phyloP scores from a whole-genome alignment of 208 protist genomes.

The Lotmaria passim region DNA sequence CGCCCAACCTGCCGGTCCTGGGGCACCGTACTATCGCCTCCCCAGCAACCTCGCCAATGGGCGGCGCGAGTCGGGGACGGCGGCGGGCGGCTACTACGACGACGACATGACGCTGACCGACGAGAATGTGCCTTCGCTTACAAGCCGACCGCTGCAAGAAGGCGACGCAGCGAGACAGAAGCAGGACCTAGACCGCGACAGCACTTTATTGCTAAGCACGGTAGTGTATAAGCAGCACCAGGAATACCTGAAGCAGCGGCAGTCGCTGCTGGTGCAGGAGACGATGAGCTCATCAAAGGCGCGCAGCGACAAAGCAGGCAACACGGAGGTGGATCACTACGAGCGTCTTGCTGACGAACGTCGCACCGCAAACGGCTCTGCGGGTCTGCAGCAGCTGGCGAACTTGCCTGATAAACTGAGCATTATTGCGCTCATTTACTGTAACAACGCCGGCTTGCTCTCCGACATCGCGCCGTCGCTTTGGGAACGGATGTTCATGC shows the following conservation, averaged over 20 bases:
- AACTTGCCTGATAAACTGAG: conserved; percentile 45
- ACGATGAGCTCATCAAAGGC: conserved; percentile 8
- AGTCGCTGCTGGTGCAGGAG: conserved; percentile 34
- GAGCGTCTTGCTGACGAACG: background rate
- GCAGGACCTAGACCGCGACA: conserved; percentile 41
- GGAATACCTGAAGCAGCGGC: conserved; percentile 36
- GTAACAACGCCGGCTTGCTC: conserved; percentile 27
- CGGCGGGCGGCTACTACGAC: conserved; percentile 4
- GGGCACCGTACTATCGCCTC: conserved; percentile 14
- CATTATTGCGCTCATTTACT: conserved; percentile 71
- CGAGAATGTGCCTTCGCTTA: conserved; percentile 20
- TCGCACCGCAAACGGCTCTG: background rate
- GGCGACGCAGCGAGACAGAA: conserved; percentile 11
- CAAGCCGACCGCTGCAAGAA: conserved; percentile 13
- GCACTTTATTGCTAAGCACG: conserved; percentile 40
- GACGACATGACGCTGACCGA: conserved; percentile 33
- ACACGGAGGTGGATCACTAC: background rate
- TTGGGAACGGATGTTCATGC: conserved; percentile 67
- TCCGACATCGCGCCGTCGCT: conserved; percentile 41
- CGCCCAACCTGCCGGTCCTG: conserved; percentile 2
- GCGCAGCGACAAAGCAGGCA: background rate
- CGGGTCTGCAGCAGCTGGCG: conserved; percentile 2
- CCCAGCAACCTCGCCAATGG: conserved; percentile 8
- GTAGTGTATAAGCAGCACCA: conserved; percentile 48
- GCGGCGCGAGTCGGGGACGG: conserved; percentile 4